phyloP scores from a whole-genome alignment of 345 rosid species.

The Populus nigra region DNA sequence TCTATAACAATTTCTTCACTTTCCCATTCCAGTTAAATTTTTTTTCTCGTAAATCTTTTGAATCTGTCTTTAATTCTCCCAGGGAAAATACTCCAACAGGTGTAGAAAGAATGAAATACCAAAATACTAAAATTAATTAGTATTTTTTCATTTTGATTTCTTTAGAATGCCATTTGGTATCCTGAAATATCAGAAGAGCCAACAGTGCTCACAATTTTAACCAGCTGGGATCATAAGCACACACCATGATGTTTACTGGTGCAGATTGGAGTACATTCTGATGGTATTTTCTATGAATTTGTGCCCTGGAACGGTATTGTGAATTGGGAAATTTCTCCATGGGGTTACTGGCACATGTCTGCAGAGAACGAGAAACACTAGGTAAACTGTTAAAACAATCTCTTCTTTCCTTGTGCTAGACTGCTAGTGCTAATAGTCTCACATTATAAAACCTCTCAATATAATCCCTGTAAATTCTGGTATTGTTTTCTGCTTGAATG shows the following conservation, averaged over 20 bases:
- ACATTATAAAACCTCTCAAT: background rate
- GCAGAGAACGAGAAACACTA: conserved; percentile 70
- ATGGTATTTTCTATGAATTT: conserved; percentile 76
- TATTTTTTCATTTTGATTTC: no score
- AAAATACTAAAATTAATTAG: background rate
- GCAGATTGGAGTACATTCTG: conserved; percentile 90
- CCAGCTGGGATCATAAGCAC: background rate
- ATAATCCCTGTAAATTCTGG: background rate
- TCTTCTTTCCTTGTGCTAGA: no score
- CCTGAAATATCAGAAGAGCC: background rate
- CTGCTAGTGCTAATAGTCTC: background rate
- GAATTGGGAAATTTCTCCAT: conserved; percentile 68
- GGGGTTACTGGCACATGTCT: conserved; percentile 82
- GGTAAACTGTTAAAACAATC: conserved; percentile 35
- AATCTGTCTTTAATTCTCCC: background rate
- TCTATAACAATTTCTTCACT: background rate
- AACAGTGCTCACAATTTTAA: background rate
- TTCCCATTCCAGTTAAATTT: background rate
- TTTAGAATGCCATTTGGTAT: background rate
- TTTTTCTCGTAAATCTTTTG: background rate
- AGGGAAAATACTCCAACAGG: no score
- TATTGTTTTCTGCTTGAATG: background rate
- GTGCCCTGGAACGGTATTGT: conserved; percentile 86
- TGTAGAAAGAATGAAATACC: background rate
- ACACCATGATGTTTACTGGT: conserved; percentile 10